phyloP scores from a whole-genome alignment of 257 asterid species.

The Solanum appendiculatum region DNA sequence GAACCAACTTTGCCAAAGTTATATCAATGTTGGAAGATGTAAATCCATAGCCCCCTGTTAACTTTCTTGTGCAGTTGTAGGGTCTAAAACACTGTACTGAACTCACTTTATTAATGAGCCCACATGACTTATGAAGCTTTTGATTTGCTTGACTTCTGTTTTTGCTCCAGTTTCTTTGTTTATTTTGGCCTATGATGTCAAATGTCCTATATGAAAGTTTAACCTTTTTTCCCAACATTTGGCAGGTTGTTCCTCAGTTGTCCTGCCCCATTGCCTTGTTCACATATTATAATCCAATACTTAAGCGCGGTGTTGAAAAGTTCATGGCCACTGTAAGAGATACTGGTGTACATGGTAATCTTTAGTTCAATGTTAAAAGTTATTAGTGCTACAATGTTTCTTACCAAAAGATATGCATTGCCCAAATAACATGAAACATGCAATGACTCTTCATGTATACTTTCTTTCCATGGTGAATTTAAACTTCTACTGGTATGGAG shows the following conservation, averaged over 20 bases:
- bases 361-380: neutral
- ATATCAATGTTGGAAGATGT: conserved; percentile 76
- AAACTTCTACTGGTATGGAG: neutral
- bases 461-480: neutral
- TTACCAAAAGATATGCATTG: neutral
- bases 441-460: neutral
- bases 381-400: neutral
- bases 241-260: conserved; percentile 70
- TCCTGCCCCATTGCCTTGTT: conserved; percentile 79
- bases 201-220: neutral
- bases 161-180: neutral
- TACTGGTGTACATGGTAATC: conserved; percentile 68
- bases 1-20: conserved; percentile 62
- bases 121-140: neutral
- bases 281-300: conserved; percentile 87
- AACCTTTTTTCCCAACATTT: neutral
- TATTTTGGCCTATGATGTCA: neutral
- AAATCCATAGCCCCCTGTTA: conserved; percentile 11
- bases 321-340: conserved; percentile 74
- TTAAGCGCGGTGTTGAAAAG: conserved; percentile 67
- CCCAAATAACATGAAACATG: neutral
- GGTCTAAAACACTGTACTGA: neutral
- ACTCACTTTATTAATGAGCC: neutral
- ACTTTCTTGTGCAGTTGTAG: neutral
- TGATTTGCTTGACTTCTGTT: neutral